A percentile compares a stretch with the other conserved stretches of the same genome.
Conservation (phyloP, 192 early-diverging fungal species). For the Rhizophagus sp. region DNA sequence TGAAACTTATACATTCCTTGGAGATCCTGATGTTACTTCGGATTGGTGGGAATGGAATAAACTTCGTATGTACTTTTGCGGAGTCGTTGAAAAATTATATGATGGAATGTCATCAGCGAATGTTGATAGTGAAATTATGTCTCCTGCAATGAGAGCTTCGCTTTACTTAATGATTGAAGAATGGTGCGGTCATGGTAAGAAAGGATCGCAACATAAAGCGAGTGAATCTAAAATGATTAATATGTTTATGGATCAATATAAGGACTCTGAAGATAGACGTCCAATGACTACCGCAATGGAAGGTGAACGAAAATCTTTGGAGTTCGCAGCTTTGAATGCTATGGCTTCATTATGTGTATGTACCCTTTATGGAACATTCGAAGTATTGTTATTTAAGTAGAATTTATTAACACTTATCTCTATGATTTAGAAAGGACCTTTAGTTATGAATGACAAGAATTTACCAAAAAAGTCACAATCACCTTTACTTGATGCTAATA, state of each 20-base stretch:
- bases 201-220: conserved; percentile 55
- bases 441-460: background rate
- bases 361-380: background rate
- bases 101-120: conserved; percentile 59
- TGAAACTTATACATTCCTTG: conserved; percentile 76
- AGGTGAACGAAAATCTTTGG: conserved; percentile 73
- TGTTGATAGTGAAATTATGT: conserved; percentile 54
- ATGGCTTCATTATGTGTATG: conserved; percentile 85
- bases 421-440: conserved; percentile 20
- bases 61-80: conserved; percentile 87
- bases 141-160: conserved; percentile 73
- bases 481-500: conserved; percentile 46
- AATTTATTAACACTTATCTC: background rate
- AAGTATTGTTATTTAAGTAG: background rate
- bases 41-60: conserved; percentile 93
- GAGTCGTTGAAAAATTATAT: conserved; percentile 84
- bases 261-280: conserved; percentile 69
- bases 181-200: conserved; percentile 88
- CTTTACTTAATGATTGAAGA: conserved; percentile 87
- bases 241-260: conserved; percentile 66
- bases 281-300: conserved; percentile 67
- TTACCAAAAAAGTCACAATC: background rate
- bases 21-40: conserved; percentile 69
- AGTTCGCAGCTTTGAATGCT: conserved; percentile 77
- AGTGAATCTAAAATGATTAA: conserved; percentile 69